Conservation (phyloP, 2,329 filamentous ascomycete species). For the Magnaporthiopsis incrustans region DNA sequence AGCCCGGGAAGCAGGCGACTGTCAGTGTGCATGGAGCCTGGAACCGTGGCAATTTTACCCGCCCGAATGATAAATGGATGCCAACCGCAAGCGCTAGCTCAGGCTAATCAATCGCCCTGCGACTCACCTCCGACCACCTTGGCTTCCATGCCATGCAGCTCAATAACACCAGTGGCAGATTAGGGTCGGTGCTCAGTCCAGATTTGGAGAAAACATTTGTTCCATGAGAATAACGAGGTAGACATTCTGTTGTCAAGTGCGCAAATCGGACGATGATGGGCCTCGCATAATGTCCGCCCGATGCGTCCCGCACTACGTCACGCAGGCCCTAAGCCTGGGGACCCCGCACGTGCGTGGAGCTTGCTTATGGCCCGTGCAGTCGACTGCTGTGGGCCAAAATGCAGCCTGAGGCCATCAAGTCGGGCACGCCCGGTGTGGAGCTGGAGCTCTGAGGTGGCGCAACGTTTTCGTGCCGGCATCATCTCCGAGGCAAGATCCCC, state of each 20-base stretch:
- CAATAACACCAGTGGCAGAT: no score
- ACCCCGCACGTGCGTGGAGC: not conserved
- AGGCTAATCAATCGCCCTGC: no score
- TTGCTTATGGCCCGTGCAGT: not conserved
- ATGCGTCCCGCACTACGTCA: not conserved
- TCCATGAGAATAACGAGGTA: not conserved
- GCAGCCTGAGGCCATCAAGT: not conserved
- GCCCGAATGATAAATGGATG: no score
- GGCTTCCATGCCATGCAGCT: no score
- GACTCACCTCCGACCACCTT: no score
- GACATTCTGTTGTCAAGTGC: not conserved
- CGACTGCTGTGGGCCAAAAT: not conserved
- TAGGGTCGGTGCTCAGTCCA: no score
- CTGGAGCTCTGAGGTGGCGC: not conserved
- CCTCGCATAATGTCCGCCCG: not conserved
- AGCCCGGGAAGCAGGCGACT: no score
- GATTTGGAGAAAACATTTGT: no score
- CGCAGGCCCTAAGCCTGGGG: not conserved
- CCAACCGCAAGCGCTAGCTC: no score
- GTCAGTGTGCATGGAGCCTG: no score
- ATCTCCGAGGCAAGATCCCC: not conserved
- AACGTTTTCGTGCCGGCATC: constrained; percentile 1
- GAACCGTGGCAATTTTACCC: no score
- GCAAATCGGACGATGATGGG: not conserved
- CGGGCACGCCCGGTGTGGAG: not conserved